These are phyloP conservation scores for Nakazawaea peltata DNA, from an alignment of 805 yeast species.

Conservation along the genomic window DNA sequence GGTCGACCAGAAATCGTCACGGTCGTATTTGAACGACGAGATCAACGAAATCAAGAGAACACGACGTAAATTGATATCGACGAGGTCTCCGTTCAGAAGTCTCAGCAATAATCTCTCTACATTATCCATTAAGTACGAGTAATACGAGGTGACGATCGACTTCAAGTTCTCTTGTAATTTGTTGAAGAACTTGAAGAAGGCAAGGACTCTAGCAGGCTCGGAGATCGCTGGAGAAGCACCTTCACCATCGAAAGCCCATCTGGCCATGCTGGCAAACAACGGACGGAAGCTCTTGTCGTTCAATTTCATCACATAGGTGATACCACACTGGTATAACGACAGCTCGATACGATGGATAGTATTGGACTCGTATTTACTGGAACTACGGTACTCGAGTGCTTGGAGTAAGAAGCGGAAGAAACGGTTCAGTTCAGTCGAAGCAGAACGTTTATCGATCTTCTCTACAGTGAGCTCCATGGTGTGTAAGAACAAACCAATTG, in stretches of 20 bases:
- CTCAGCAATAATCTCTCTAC: constrained; percentile 47
- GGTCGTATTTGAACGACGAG: constrained; percentile 80
- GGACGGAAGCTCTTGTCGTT: constrained; percentile 95
- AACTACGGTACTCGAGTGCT: constrained; percentile 65
- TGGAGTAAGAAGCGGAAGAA: constrained; percentile 64
- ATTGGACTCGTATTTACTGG: constrained; percentile 53
- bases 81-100: constrained; percentile 34
- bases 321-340: constrained; percentile 63
- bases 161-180: constrained; percentile 76
- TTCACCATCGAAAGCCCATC: constrained; percentile 91
- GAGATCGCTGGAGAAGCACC: constrained; percentile 41
- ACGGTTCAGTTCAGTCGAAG: constrained; percentile 58
- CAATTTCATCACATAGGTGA: constrained; percentile 76
- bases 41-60: constrained; percentile 64
- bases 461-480: constrained; percentile 61
- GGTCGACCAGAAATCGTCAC: constrained; percentile 92
- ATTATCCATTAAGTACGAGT: constrained; percentile 77
- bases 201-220: constrained; percentile 50
- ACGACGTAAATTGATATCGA: constrained; percentile 57
- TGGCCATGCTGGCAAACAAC: constrained; percentile 71
- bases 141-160: constrained; percentile 84
- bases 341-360: constrained; percentile 78
- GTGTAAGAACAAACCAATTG: constrained; percentile 65
- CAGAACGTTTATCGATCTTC: constrained; percentile 61
- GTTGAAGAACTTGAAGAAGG: constrained; percentile 82